A percentile compares a stretch with the other conserved stretches of the same genome.
phyloP scores from a whole-genome alignment of 1,139 yeast species.

The Candida dubliniensis region DNA sequence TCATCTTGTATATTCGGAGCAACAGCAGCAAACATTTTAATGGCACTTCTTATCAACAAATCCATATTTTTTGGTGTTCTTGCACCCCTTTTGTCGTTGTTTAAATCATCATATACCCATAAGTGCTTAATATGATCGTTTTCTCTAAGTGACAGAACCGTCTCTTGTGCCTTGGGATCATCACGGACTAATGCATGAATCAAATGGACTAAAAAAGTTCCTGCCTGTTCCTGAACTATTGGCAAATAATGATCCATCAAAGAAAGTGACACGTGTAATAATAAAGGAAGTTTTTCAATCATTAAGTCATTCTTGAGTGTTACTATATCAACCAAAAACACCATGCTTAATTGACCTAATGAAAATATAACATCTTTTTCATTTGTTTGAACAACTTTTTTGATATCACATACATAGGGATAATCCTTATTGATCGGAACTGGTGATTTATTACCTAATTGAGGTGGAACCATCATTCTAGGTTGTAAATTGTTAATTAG shows the following conservation, averaged over 20 bases:
- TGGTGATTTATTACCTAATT: constrained; percentile 19
- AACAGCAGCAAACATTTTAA: constrained; percentile 54
- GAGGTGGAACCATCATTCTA: constrained; percentile 81
- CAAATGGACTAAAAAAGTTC: constrained; percentile 70
- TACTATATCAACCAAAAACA: constrained; percentile 78
- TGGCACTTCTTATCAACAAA: constrained; percentile 61
- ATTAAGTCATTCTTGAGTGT: constrained; percentile 60
- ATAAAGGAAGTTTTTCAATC: constrained; percentile 60
- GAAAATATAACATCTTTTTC: constrained; percentile 81
- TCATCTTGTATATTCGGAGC: constrained; percentile 63
- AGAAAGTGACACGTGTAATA: constrained; percentile 79
- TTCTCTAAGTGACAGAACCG: constrained; percentile 55
- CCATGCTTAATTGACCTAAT: constrained; percentile 80
- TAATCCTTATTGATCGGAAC: constrained; percentile 12
- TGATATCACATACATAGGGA: constrained; percentile 78
- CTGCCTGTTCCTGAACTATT: constrained; percentile 82
- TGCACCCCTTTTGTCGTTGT: constrained; percentile 76
- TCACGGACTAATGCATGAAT: constrained; percentile 62
- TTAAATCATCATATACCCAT: constrained; percentile 89
- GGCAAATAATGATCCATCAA: constrained; percentile 84
- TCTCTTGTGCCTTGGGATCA: constrained; percentile 53
- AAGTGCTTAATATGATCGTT: constrained; percentile 38
- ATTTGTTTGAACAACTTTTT: constrained; percentile 54
- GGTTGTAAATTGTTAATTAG: constrained; percentile 75
- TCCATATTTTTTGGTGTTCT: constrained; percentile 90